A percentile compares a stretch with the other conserved stretches of the same genome.
Evolutionary conservation across 495 filamentous ascomycete species (phyloP).

Genomic region (Tuber borchii): DNA sequence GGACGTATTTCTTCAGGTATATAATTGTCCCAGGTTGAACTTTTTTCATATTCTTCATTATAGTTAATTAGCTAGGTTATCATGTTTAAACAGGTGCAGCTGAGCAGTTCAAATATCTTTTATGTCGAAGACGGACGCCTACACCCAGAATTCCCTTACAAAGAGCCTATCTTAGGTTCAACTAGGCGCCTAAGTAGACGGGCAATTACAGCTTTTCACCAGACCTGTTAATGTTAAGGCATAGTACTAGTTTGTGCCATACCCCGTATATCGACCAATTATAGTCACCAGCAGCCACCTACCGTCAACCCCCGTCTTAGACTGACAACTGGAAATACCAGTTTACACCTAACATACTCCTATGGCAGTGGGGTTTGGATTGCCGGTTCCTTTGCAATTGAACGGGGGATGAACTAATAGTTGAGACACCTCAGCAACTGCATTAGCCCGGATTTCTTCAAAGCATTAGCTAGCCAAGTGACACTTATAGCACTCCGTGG

Average conservation of each 20-base stretch:
- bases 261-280: background rate
- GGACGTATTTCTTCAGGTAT: background rate
- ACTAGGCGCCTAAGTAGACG: background rate
- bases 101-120: background rate
- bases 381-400: background rate
- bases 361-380: background rate
- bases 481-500: no score
- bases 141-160: background rate
- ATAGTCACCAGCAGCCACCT: no score
- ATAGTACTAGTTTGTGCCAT: background rate
- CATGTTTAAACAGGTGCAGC: background rate
- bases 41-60: background rate
- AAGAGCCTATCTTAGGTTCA: background rate
- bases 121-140: background rate
- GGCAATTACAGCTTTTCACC: background rate
- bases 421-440: background rate
- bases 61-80: background rate
- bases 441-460: background rate
- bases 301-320: no score
- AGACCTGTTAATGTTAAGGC: background rate
- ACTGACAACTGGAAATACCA: no score
- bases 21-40: background rate
- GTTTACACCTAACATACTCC: background rate
- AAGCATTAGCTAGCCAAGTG: no score
- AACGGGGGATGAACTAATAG: background rate